Conservation (phyloP, 2,329 filamentous ascomycete species). For the Colletotrichum trifolii region DNA sequence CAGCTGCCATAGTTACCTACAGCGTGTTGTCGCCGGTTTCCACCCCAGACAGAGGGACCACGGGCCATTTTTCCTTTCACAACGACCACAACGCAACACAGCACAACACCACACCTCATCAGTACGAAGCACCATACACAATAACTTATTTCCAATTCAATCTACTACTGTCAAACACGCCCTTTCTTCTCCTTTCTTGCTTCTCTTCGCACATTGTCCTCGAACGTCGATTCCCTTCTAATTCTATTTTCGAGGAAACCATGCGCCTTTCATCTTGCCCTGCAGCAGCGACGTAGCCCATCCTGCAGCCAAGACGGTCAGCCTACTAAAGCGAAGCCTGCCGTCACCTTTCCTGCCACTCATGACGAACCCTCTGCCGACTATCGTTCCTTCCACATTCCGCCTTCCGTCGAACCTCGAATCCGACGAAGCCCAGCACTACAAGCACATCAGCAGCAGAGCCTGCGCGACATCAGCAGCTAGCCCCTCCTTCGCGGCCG, state of each 20-base stretch:
- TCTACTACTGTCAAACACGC: slow-evolving; percentile 24
- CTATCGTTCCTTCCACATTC: slow-evolving; percentile 28
- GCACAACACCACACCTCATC: neutral
- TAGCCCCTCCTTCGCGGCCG: neutral
- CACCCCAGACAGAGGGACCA: neutral
- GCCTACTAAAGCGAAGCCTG: slow-evolving; percentile 19
- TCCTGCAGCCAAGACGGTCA: neutral
- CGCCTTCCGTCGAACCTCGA: slow-evolving; percentile 27
- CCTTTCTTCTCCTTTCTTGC: slow-evolving; percentile 8
- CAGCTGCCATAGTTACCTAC: no score
- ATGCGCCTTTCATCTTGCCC: slow-evolving; percentile 15
- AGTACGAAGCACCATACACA: neutral
- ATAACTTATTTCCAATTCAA: no score
- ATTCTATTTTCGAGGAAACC: slow-evolving; percentile 18
- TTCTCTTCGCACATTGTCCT: slow-evolving; percentile 13
- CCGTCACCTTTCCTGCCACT: slow-evolving; percentile 28
- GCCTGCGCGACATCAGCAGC: neutral
- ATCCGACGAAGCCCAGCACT: slow-evolving; percentile 14
- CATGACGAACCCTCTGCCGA: slow-evolving; percentile 34
- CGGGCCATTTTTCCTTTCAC: slow-evolving; percentile 33
- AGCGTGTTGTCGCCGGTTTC: no score
- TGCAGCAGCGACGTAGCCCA: slow-evolving; percentile 25
- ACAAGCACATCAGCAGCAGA: neutral
- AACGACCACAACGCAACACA: slow-evolving; percentile 7
- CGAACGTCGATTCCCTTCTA: neutral